Evolutionary conservation across 371 early-diverging fungal genomes (phyloP).

Genomic region (Mortierella sp.): DNA sequence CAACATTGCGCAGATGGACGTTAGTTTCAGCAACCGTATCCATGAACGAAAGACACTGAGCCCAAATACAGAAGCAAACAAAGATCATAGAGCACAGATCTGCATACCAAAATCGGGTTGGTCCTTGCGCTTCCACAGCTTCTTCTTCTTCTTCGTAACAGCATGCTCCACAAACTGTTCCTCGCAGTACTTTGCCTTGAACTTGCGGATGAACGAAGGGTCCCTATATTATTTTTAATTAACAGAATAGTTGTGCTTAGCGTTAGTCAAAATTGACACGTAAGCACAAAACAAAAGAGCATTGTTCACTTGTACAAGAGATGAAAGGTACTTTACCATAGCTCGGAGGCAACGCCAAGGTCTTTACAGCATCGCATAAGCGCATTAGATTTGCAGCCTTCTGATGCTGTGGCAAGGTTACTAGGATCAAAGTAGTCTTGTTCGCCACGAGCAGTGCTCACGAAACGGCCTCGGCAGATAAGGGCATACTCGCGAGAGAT

Average conservation of each 20-base stretch:
- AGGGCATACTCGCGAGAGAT: conserved; percentile 95
- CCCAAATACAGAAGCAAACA: background rate
- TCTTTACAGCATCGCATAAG: conserved; percentile 98
- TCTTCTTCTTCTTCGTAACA: conserved; percentile 76
- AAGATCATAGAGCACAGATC: too few relatives aligned
- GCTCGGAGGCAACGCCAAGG: conserved; percentile 91
- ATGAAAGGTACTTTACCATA: conserved; percentile 69
- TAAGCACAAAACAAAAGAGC: too few relatives aligned
- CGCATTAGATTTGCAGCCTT: conserved; percentile 95
- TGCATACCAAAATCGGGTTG: conserved; percentile 36
- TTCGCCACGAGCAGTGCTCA: conserved; percentile 96
- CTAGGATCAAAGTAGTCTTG: conserved; percentile 87
- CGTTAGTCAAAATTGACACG: too few relatives aligned
- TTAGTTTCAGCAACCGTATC: too few relatives aligned
- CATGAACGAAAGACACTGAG: too few relatives aligned
- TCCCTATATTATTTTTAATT: too few relatives aligned
- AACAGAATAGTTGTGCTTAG: too few relatives aligned
- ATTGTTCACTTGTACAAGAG: too few relatives aligned
- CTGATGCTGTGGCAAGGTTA: conserved; percentile 87
- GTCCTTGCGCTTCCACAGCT: conserved; percentile 88
- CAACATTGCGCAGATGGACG: background rate
- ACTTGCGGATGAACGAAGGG: conserved; percentile 87
- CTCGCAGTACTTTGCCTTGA: conserved; percentile 82
- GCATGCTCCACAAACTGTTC: conserved; percentile 84
- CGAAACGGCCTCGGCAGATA: conserved; percentile 87